Evolutionary conservation across 1,139 yeast genomes (phyloP).

Genomic region (Candida labiduridarum): DNA sequence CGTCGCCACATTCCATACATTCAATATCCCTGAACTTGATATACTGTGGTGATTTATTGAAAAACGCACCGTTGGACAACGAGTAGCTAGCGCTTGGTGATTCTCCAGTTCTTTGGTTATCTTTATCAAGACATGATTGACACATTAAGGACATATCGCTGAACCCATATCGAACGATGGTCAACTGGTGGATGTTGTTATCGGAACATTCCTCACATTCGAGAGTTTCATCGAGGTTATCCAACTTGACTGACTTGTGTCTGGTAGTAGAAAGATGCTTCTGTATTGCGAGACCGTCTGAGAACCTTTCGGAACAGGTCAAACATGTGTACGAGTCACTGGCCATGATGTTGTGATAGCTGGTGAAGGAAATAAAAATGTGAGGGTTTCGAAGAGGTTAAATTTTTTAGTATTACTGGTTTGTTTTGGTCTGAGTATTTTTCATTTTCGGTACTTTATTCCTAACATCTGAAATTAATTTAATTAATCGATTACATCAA

Average conservation of each 20-base stretch:
- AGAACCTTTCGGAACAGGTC: conserved; percentile 29
- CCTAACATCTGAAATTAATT: no score
- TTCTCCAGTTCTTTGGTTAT: conserved; percentile 24
- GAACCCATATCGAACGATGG: conserved; percentile 55
- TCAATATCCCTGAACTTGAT: conserved; percentile 51
- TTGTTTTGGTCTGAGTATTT: not conserved
- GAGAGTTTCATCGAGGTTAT: conserved; percentile 39
- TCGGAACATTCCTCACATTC: conserved; percentile 62
- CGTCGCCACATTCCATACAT: conserved; percentile 48
- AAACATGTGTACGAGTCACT: conserved; percentile 23
- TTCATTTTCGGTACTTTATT: not conserved
- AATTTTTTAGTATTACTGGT: not conserved
- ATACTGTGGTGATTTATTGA: conserved; percentile 50
- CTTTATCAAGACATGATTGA: conserved; percentile 46
- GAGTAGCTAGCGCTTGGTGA: conserved; percentile 54
- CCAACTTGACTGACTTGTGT: conserved; percentile 50
- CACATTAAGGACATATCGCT: conserved; percentile 57
- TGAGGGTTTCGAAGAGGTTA: not conserved
- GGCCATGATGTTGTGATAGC: conserved; percentile 4
- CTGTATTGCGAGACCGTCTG: conserved; percentile 25
- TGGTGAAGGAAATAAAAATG: not conserved
- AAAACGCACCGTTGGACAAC: conserved; percentile 55
- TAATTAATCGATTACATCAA: no score
- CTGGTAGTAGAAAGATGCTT: conserved; percentile 56
- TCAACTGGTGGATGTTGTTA: conserved; percentile 55